Evolutionary conservation across 495 filamentous ascomycete genomes (phyloP).

Genomic region (Sphaerosporella brunnea): DNA sequence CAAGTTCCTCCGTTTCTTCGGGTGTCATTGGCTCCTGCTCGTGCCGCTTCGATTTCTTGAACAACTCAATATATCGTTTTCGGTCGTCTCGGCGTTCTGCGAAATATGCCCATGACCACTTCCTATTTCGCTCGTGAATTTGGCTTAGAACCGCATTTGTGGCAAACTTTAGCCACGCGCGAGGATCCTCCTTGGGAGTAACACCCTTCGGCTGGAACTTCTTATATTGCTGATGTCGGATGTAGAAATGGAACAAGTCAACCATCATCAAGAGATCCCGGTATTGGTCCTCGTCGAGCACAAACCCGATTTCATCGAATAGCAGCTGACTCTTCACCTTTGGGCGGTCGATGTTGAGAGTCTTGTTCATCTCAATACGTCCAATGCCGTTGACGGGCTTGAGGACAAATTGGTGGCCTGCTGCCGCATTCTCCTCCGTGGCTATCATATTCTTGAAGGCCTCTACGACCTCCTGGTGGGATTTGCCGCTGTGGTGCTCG

Average conservation of each 20-base stretch:
- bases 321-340: conserved; percentile 79
- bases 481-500: conserved; percentile 53
- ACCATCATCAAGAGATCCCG: conserved; percentile 94
- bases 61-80: conserved; percentile 71
- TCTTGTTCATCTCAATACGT: conserved; percentile 84
- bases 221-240: conserved; percentile 93
- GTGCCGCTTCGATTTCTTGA: conserved; percentile 80
- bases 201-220: conserved; percentile 72
- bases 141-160: conserved; percentile 73
- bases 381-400: conserved; percentile 87
- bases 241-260: conserved; percentile 94
- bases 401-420: conserved; percentile 75
- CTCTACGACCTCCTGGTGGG: conserved; percentile 55
- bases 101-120: conserved; percentile 91
- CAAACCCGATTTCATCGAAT: conserved; percentile 90
- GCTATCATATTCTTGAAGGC: conserved; percentile 63
- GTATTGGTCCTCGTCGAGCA: conserved; percentile 91
- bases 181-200: conserved; percentile 72
- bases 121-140: conserved; percentile 77
- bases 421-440: conserved; percentile 29
- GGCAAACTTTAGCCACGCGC: conserved; percentile 81
- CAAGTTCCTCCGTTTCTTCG: conserved; percentile 52
- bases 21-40: conserved; percentile 55
- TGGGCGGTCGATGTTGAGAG: conserved; percentile 56
- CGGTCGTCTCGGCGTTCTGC: conserved; percentile 80